Evolutionary conservation across 2,329 filamentous ascomycete species (phyloP).

Genomic region (Albophoma yamanashiensis): DNA sequence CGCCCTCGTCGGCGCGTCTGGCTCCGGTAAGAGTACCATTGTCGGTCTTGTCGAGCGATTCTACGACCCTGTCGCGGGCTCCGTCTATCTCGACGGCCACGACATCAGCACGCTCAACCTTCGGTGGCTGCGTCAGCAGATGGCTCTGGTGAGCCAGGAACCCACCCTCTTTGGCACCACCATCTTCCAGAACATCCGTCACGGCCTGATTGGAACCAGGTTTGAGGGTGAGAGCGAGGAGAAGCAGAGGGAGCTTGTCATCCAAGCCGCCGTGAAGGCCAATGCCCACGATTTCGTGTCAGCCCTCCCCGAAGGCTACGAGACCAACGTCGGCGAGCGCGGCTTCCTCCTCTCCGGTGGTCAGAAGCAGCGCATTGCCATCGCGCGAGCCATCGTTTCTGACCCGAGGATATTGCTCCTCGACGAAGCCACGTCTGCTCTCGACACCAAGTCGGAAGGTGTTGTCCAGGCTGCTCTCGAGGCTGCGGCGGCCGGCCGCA

Average conservation of each 20-base stretch:
- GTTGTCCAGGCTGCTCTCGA: conserved; percentile 91
- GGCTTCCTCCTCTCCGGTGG: conserved; percentile 89
- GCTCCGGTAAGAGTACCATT: conserved; percentile 90
- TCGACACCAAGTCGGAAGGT: conserved; percentile 91
- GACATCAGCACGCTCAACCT: conserved; percentile 77
- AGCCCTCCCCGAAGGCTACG: conserved; percentile 73
- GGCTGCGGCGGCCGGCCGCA: conserved; percentile 72
- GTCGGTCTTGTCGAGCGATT: conserved; percentile 90
- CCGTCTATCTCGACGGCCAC: conserved; percentile 70
- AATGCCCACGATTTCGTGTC: conserved; percentile 92
- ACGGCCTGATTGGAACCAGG: conserved; percentile 78
- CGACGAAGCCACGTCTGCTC: conserved; percentile 86
- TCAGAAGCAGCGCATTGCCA: conserved; percentile 94
- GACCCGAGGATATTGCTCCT: conserved; percentile 87
- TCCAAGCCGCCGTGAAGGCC: conserved; percentile 76
- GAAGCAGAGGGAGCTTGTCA: conserved; percentile 58
- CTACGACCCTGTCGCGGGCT: conserved; percentile 77
- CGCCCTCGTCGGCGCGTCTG: conserved; percentile 86
- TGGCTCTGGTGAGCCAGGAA: conserved; percentile 88
- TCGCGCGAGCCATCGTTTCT: conserved; percentile 80
- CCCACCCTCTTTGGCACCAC: conserved; percentile 83
- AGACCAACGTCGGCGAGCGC: conserved; percentile 91
- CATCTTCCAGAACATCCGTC: conserved; percentile 82
- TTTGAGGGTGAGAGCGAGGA: conserved; percentile 58
- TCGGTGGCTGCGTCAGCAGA: conserved; percentile 83